These are phyloP conservation scores for Aspergillus hancockii DNA, from an alignment of 495 filamentous ascomycete genomes.

Conservation along the genomic window DNA sequence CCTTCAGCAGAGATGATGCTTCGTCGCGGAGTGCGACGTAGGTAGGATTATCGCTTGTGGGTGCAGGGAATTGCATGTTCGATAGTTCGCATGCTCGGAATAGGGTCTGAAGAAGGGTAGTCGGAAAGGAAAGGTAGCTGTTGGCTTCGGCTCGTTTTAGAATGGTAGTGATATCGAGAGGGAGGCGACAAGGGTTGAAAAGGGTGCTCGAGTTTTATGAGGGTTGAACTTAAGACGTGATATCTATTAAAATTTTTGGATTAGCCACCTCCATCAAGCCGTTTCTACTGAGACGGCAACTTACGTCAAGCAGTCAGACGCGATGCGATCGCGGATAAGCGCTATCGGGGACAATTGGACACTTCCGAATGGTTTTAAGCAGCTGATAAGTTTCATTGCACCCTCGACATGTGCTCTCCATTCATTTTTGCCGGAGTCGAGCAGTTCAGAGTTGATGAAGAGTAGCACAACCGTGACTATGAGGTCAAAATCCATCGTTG, in stretches of 20 bases:
- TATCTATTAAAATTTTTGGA: not conserved
- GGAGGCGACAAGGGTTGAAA: not conserved
- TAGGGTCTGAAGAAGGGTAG: conserved; percentile 7
- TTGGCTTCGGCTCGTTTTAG: conserved; percentile 9
- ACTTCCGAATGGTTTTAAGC: not conserved
- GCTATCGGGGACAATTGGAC: not conserved
- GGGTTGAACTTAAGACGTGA: conserved; percentile 11
- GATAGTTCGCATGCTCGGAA: conserved; percentile 15
- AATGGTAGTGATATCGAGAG: conserved; percentile 1
- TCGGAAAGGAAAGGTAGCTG: conserved; percentile 15
- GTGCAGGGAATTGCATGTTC: conserved; percentile 1
- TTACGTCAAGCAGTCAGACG: conserved; percentile 13
- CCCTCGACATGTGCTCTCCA: conserved; percentile 12
- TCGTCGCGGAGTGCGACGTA: not conserved
- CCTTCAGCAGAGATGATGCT: not conserved
- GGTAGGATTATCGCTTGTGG: not conserved
- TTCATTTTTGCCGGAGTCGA: not conserved
- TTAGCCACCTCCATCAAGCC: not conserved
- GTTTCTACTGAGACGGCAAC: not conserved
- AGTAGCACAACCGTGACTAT: conserved; percentile 7
- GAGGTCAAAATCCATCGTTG: conserved; percentile 8
- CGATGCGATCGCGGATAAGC: conserved; percentile 6
- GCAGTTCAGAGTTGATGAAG: conserved; percentile 11
- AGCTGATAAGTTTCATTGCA: conserved; percentile 6
- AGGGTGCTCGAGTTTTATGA: not conserved